Conservation (phyloP, 1,139 yeast species). For the Saccharomyces uvarum region DNA sequence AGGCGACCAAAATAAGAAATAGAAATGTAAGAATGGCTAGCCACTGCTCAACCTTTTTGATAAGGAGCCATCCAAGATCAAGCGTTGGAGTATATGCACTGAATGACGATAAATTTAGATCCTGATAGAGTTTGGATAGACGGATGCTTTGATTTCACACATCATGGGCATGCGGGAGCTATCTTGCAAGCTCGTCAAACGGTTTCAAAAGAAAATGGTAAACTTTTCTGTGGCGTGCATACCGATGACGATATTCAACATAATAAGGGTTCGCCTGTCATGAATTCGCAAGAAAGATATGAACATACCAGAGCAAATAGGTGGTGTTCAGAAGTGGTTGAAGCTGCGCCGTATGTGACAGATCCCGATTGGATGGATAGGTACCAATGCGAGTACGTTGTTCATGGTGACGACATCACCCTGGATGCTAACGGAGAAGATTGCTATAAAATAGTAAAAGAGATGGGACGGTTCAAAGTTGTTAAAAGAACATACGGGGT, state of each 20-base stretch:
- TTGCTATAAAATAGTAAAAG: conserved; percentile 78
- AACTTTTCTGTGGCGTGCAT: conserved; percentile 79
- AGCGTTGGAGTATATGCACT: neutral
- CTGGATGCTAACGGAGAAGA: conserved; percentile 93
- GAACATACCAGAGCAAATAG: conserved; percentile 83
- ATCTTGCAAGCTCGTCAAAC: conserved; percentile 67
- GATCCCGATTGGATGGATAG: conserved; percentile 71
- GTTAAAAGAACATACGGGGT: conserved; percentile 92
- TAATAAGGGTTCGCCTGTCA: conserved; percentile 83
- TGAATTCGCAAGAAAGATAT: conserved; percentile 71
- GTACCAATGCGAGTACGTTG: conserved; percentile 75
- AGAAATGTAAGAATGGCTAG: neutral
- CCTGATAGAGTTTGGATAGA: conserved; percentile 69
- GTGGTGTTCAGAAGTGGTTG: conserved; percentile 72
- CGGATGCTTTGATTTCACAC: conserved; percentile 96
- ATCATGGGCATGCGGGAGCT: conserved; percentile 97
- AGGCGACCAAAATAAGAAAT: neutral
- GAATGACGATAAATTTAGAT: conserved; percentile 3
- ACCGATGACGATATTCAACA: conserved; percentile 74
- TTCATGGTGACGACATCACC: conserved; percentile 96
- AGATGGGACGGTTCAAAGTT: conserved; percentile 75
- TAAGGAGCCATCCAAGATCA: neutral
- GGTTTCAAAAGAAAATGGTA: conserved; percentile 32
- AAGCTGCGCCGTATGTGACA: conserved; percentile 92
- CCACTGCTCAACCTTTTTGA: neutral